Evolutionary conservation across 2,329 filamentous ascomycete species (phyloP).

Genomic region (Fusarium sp.): DNA sequence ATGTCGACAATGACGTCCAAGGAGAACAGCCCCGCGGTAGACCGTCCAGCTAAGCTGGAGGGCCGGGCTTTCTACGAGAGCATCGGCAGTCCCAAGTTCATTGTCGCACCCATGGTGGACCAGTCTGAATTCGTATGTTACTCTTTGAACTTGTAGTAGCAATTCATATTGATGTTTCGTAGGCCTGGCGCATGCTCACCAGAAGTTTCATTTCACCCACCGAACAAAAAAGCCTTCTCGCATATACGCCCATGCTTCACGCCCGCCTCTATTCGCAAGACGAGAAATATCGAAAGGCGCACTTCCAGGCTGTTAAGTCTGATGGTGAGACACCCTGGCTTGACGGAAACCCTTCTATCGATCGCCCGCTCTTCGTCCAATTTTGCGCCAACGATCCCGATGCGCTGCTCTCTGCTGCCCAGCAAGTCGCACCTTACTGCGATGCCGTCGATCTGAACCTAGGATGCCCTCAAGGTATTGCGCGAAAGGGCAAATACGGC

Average conservation of each 20-base stretch:
- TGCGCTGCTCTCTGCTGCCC: conserved; percentile 82
- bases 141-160: neutral
- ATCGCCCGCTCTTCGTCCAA: conserved; percentile 93
- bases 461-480: conserved; percentile 96
- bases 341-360: conserved; percentile 86
- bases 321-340: conserved; percentile 65
- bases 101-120: conserved; percentile 98
- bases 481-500: conserved; percentile 89
- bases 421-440: conserved; percentile 83
- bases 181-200: conserved; percentile 98
- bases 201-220: conserved; percentile 84
- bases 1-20: conserved; percentile 50
- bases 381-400: conserved; percentile 92
- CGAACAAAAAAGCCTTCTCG: conserved; percentile 74
- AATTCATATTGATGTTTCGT: conserved; percentile 12
- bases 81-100: conserved; percentile 88
- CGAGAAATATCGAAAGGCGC: conserved; percentile 77
- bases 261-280: conserved; percentile 86
- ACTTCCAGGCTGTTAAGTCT: conserved; percentile 77
- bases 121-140: conserved; percentile 91
- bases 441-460: conserved; percentile 96
- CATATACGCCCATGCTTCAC: conserved; percentile 97
- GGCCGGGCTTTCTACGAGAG: conserved; percentile 95
- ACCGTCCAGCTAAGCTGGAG: conserved; percentile 69
- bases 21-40: conserved; percentile 35